These are phyloP conservation scores for Zygoascus hellenicus DNA, from an alignment of 1,139 yeast species.

Conservation along the genomic window DNA sequence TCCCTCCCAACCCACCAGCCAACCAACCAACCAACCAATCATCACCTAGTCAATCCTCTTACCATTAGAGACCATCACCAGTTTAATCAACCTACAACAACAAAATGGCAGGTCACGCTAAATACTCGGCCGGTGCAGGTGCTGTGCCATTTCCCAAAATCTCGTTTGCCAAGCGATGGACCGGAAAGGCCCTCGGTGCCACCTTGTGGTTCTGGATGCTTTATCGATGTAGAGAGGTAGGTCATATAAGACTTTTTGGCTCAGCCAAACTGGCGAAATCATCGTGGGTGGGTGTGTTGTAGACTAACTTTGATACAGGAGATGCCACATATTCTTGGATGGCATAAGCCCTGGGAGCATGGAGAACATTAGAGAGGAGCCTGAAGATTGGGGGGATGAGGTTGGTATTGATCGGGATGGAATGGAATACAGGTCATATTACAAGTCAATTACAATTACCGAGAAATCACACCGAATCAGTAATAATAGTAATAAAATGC, in stretches of 20 bases:
- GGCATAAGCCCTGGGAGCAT: constrained; percentile 41
- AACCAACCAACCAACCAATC: not conserved
- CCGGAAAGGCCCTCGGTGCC: constrained; percentile 66
- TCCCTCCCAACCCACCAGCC: too few relatives aligned
- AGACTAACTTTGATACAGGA: constrained; percentile 21
- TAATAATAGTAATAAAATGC: too few relatives aligned
- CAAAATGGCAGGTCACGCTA: constrained; percentile 24
- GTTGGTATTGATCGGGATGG: too few relatives aligned
- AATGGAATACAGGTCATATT: too few relatives aligned
- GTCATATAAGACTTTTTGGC: constrained; percentile 14
- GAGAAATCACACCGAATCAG: too few relatives aligned
- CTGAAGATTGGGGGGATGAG: constrained; percentile 12
- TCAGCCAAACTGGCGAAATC: not conserved
- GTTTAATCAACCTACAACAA: not conserved
- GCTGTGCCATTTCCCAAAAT: constrained; percentile 35
- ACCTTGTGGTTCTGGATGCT: constrained; percentile 85
- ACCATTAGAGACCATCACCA: not conserved
- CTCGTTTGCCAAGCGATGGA: constrained; percentile 43
- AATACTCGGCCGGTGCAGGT: constrained; percentile 32
- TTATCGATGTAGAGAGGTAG: constrained; percentile 65
- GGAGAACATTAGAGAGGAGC: constrained; percentile 18
- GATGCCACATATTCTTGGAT: constrained; percentile 38
- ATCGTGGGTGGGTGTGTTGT: not conserved
- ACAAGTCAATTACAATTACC: too few relatives aligned
- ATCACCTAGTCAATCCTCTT: not conserved